Percentiles rank a stretch among this genome's conserved stretches.
Evolutionary conservation across 306 rosid genomes (phyloP).

Genomic region (Geum urbanum): DNA sequence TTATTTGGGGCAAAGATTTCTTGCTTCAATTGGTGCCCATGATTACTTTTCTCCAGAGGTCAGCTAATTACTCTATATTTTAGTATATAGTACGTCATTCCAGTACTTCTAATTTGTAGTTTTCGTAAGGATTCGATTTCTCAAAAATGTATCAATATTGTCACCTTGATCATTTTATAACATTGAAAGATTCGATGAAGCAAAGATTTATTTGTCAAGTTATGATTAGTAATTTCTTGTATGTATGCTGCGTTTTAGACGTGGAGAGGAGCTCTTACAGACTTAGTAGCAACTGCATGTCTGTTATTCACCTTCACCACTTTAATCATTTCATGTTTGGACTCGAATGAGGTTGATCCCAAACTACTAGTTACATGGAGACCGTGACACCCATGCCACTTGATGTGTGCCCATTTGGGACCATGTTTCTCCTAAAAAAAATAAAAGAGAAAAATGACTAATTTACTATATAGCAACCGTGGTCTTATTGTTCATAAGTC

Average conservation of each 20-base stretch:
- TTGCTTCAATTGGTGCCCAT: conserved; percentile 39
- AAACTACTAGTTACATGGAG: conserved; percentile 56
- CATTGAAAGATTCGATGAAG: too few relatives aligned
- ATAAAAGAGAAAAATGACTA: too few relatives aligned
- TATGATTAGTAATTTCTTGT: background rate
- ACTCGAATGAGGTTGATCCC: conserved; percentile 43
- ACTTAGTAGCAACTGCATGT: conserved; percentile 52
- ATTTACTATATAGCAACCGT: too few relatives aligned
- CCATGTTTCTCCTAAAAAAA: too few relatives aligned
- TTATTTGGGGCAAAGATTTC: conserved; percentile 22
- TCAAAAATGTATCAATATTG: background rate
- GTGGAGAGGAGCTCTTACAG: conserved; percentile 68
- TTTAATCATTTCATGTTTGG: conserved; percentile 62
- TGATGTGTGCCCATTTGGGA: too few relatives aligned
- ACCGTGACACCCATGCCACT: too few relatives aligned
- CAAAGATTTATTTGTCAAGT: too few relatives aligned
- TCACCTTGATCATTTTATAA: background rate
- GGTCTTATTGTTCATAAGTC: too few relatives aligned
- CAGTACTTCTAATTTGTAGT: too few relatives aligned
- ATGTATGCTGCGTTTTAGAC: conserved; percentile 28
- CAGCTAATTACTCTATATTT: conserved; percentile 10
- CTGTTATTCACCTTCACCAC: conserved; percentile 45
- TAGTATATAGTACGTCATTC: background rate
- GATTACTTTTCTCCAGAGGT: conserved; percentile 44
- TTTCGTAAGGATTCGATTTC: too few relatives aligned